These are phyloP conservation scores for Pachysandra terminalis DNA, from an alignment of 164 flowering plant species.

Conservation along the genomic window DNA sequence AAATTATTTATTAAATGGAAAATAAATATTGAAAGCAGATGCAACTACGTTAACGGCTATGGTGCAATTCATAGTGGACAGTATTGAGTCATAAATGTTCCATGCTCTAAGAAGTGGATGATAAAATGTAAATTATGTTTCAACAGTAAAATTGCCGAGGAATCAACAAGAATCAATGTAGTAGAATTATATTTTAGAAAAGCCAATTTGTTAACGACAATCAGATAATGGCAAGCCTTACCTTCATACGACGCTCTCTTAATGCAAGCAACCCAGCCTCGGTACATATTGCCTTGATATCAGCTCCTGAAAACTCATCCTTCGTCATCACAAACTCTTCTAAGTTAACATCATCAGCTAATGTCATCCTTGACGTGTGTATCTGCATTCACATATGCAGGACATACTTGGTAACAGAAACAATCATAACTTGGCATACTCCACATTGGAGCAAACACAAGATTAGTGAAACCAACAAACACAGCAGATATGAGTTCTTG, in stretches of 20 bases:
- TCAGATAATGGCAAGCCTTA: conserved; percentile 15
- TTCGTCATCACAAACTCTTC: conserved; percentile 95
- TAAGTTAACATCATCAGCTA: conserved; percentile 89
- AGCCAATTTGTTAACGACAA: no score
- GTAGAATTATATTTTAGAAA: no score
- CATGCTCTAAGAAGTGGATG: no score
- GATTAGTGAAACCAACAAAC: neutral
- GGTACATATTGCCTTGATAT: conserved; percentile 91
- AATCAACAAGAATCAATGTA: no score
- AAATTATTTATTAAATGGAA: no score
- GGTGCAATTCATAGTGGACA: no score
- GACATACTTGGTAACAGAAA: neutral
- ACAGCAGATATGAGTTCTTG: neutral
- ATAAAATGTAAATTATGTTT: no score
- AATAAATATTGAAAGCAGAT: no score
- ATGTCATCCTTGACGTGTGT: conserved; percentile 87
- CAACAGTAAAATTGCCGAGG: no score
- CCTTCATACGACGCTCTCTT: conserved; percentile 96
- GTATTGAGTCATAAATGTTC: no score
- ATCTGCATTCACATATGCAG: conserved; percentile 36
- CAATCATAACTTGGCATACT: neutral
- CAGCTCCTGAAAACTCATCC: conserved; percentile 95
- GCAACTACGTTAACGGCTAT: no score
- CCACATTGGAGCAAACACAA: neutral
- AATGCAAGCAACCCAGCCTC: conserved; percentile 95